Conservation (phyloP, 164 flowering plant genomes). For the Aristolochia fimbriata region DNA sequence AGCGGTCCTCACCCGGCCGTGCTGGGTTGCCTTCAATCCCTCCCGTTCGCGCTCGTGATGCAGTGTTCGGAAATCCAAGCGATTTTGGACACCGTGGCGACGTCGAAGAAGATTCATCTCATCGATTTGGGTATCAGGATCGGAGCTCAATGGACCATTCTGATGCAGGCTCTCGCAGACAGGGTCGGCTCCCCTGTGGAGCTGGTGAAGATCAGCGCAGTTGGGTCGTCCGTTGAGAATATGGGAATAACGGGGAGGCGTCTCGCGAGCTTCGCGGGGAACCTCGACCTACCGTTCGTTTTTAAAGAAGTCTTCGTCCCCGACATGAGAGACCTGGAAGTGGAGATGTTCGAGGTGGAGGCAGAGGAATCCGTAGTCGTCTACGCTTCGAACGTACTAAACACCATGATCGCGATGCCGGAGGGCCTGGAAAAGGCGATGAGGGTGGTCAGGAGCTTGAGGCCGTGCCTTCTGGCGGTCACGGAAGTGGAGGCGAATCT, state of each 20-base stretch:
- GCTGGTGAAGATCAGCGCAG: slow-evolving; percentile 37
- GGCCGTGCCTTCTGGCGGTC: slow-evolving; percentile 41
- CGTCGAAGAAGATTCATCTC: slow-evolving; percentile 35
- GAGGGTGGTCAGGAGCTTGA: slow-evolving; percentile 30
- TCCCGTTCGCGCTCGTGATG: slow-evolving; percentile 27
- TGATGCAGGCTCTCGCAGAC: slow-evolving; percentile 46
- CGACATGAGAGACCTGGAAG: slow-evolving; percentile 27
- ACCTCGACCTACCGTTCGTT: slow-evolving; percentile 24
- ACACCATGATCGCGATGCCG: slow-evolving; percentile 11
- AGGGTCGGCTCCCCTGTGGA: slow-evolving; percentile 20
- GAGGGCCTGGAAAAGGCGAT: slow-evolving; percentile 26
- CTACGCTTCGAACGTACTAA: slow-evolving; percentile 12
- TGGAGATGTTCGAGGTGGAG: slow-evolving; percentile 25
- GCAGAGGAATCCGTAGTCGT: slow-evolving; percentile 32
- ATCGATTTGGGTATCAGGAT: slow-evolving; percentile 34
- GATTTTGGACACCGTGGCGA: slow-evolving; percentile 26
- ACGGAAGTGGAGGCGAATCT: slow-evolving; percentile 41
- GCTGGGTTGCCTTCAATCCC: slow-evolving; percentile 16
- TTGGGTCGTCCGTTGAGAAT: slow-evolving; percentile 14
- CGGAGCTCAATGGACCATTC: slow-evolving; percentile 29
- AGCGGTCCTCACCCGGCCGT: slow-evolving; percentile 11
- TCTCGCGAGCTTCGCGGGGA: slow-evolving; percentile 23
- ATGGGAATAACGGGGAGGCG: slow-evolving; percentile 26
- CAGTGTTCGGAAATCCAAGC: slow-evolving; percentile 48
- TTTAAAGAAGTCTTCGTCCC: slow-evolving; percentile 23